Base-by-base conservation (phyloP, 2,329 filamentous ascomycete species). In the Capronia coronata region DNA sequence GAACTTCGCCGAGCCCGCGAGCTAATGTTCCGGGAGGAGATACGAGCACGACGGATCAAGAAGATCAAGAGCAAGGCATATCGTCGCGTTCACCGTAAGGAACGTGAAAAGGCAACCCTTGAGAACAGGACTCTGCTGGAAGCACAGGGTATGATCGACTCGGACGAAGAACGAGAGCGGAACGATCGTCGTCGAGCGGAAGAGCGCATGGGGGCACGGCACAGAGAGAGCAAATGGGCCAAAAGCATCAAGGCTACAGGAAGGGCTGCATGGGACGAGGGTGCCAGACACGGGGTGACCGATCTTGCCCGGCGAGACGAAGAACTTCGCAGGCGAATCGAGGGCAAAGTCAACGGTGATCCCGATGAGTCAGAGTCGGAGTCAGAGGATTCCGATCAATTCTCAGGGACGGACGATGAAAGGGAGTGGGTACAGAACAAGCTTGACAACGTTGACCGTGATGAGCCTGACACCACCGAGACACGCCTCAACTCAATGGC, bases 21-120 rank as follows among this genome's bases (percentile, higher is more conserved):
- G 62, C 71, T 95, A 6, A 77, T 91, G 57, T 95, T 94, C 61
- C 79, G 90, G 9, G 91, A 97, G 68, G 85, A 94, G 63, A 83
- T 89, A 37, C 84, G 89, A 49, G 80, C 89, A 6, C 94, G 90
- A 70, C 84, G 93, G 19, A 88, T 98, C 70, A 95, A 96, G 72
- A 97, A 97, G 74, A 98, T 98, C 72, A 98, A 98, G 76, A 94
- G 87, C 65, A 98, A 96, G 68, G 80, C 89, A 0, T 98, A 94
- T 65, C 86, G 91, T 48, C 84, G 90, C 38, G 84, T 97, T 11
- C 91, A 97, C 68, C 82, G 91, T 30, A 95, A 85, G 64, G 55
- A 57, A 29, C 55, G 55, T 14, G 52, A 55, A 16, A 55, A 53
- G 27, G 40, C 38, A 3, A 29, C 37, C 13, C 40, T 49, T 10